These are phyloP conservation scores for Panicum miliaceum DNA, from an alignment of 176 grass and related monocot species.

Conservation along the genomic window DNA sequence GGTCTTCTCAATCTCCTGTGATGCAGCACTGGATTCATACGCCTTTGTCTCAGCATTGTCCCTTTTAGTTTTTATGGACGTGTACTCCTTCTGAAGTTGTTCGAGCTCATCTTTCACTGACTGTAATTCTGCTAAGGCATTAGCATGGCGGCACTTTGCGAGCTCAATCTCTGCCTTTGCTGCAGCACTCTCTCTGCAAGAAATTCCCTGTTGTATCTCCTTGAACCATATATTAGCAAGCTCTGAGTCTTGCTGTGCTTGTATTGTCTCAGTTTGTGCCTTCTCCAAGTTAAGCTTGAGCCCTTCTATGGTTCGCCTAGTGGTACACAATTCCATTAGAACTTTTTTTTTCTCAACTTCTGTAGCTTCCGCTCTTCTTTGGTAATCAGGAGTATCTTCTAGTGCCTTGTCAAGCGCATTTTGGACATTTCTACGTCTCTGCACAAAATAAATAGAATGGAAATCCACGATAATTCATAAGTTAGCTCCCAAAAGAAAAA, in stretches of 20 bases:
- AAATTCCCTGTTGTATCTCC: slow-evolving; percentile 72
- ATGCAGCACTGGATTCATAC: slow-evolving; percentile 38
- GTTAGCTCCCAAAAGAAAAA: neutral
- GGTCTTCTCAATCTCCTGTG: slow-evolving; percentile 58
- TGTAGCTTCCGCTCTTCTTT: slow-evolving; percentile 48
- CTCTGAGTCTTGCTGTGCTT: slow-evolving; percentile 73
- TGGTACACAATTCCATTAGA: slow-evolving; percentile 45
- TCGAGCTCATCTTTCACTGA: slow-evolving; percentile 70
- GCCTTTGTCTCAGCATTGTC: slow-evolving; percentile 58
- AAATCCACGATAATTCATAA: neutral
- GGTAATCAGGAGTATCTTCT: slow-evolving; percentile 53
- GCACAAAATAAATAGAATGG: slow-evolving; percentile 2
- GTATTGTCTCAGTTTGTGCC: slow-evolving; percentile 54
- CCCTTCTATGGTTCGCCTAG: slow-evolving; percentile 66
- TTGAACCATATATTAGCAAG: slow-evolving; percentile 58
- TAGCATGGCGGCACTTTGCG: slow-evolving; percentile 45
- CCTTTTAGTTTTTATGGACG: slow-evolving; percentile 54
- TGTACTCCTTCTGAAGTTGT: slow-evolving; percentile 59
- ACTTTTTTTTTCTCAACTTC: slow-evolving; percentile 56
- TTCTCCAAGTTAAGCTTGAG: slow-evolving; percentile 74
- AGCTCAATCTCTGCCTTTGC: slow-evolving; percentile 72
- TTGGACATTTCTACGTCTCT: slow-evolving; percentile 70
- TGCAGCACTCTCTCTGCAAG: slow-evolving; percentile 54
- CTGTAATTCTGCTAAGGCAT: slow-evolving; percentile 60
- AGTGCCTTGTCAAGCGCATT: slow-evolving; percentile 57